Evolutionary conservation across 2,329 filamentous ascomycete species (phyloP), one percentile per base, ranked within the genome.

Genomic region (Pyrenophora graminea): DNA sequence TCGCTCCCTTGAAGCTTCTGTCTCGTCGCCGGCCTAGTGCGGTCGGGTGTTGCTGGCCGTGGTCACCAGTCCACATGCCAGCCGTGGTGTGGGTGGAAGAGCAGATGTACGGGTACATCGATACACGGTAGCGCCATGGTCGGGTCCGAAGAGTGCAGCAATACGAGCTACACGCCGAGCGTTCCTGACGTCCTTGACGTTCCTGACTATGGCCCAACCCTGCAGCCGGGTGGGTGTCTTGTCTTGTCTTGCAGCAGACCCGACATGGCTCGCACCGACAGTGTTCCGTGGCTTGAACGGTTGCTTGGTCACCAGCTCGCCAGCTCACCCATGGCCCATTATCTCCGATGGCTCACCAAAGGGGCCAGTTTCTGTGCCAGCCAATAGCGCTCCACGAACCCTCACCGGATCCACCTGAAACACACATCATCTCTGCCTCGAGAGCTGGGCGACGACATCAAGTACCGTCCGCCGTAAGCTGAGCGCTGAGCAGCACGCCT

Each of bases 261-360:
- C 27, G 38, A 43, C 48, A 40, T 37, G 48, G 37, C 48, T 42
- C 58, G 63, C 63, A 62, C 58, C 56, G 55, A 62, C 51, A 40
- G 51, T 15, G 58, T 70, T 61, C 60, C 64, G 48, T 52, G 54
- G 61, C 61, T 56, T 39, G 50, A 58, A 57, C 56, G 39, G 50
- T 69, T 65, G 62, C 61, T 64, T 69, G 69, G 69, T 53, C 46
- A 52, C 51, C 53, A 55, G 55, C 44, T 47, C 68, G 66, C 66
- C 67, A 70, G 58, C 52, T 68, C 64, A 67, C 46, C 50, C 56
- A 59, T 41, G 58, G 61, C 66, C 68, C 53, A 60, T 53, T 52
- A 41, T 50, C 34, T 59, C 36, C 56, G 56, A 54, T 51, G 53
- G 57, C 54, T 45, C 50, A 53, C 50, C 48, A 51, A 46, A 46